A percentile compares a stretch with the other conserved stretches of the same genome.
Evolutionary conservation across 2,329 filamentous ascomycete genomes (phyloP).

Genomic region (Cadophora malorum): DNA sequence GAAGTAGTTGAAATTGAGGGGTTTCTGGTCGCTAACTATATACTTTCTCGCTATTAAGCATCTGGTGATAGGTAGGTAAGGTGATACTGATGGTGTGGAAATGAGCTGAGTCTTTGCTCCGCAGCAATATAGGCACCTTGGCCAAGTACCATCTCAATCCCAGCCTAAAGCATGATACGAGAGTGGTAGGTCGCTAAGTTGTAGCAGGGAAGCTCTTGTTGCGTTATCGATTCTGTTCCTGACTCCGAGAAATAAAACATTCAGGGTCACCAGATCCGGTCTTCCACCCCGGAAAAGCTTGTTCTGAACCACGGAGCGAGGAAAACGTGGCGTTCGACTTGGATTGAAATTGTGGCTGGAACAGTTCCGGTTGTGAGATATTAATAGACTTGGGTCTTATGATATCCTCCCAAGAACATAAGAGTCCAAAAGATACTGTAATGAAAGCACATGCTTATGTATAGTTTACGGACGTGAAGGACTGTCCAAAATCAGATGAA

Average conservation of each 20-base stretch:
- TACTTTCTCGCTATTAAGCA: conserved; percentile 24
- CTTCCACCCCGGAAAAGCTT: conserved; percentile 24
- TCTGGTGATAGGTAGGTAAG: conserved; percentile 18
- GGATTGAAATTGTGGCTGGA: conserved; percentile 14
- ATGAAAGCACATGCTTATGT: not conserved
- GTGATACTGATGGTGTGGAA: conserved; percentile 25
- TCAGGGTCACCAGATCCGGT: conserved; percentile 30
- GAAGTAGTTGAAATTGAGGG: conserved; percentile 17
- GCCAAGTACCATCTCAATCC: conserved; percentile 27
- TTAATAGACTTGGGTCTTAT: conserved; percentile 22
- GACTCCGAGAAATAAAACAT: conserved; percentile 19
- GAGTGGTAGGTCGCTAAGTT: conserved; percentile 9
- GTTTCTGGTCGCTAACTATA: conserved; percentile 29
- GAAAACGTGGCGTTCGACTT: conserved; percentile 30
- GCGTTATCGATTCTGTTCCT: conserved; percentile 23
- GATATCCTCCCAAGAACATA: not conserved
- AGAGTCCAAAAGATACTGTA: not conserved
- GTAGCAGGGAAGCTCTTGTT: conserved; percentile 14
- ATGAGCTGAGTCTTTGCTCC: conserved; percentile 19
- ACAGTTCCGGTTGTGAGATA: not conserved
- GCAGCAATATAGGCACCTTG: conserved; percentile 30
- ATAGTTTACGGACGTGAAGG: not conserved
- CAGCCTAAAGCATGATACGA: conserved; percentile 32
- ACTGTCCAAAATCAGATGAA: not conserved
- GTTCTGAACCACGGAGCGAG: conserved; percentile 21